Conservation (phyloP, 148 eudicot genomes). For the Dianthus caryophyllus region DNA sequence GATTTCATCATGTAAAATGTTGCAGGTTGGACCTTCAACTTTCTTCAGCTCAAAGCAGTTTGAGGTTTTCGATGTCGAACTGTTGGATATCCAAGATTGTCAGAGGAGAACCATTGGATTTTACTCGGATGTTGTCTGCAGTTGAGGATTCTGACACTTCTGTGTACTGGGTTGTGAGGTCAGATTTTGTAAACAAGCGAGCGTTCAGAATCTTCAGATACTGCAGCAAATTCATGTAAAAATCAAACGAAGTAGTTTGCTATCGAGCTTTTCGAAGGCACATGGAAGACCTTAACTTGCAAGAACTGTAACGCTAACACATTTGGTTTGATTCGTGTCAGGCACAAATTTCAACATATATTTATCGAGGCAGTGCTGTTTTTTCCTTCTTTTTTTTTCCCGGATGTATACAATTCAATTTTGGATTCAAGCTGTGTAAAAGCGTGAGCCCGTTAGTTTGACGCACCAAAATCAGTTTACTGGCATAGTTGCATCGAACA, state of each 20-base stretch:
- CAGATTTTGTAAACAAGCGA: neutral
- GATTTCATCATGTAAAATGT: neutral
- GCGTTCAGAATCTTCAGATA: neutral
- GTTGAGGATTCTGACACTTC: constrained; percentile 22
- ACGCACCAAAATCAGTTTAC: neutral
- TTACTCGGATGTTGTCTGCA: constrained; percentile 85
- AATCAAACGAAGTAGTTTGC: constrained; percentile 5
- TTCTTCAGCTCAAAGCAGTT: constrained; percentile 91
- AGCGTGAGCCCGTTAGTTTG: too few relatives aligned
- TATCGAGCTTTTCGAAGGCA: constrained; percentile 5
- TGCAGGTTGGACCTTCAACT: constrained; percentile 94
- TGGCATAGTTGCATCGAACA: neutral
- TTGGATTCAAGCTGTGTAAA: too few relatives aligned
- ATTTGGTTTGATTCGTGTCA: neutral
- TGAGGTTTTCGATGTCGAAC: constrained; percentile 87
- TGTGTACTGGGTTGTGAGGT: neutral
- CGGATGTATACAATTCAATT: too few relatives aligned
- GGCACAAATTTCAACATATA: neutral
- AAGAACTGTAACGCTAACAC: neutral
- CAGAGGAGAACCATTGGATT: constrained; percentile 84
- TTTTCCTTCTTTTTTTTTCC: neutral
- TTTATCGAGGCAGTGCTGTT: neutral
- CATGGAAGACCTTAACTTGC: constrained; percentile 4
- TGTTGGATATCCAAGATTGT: constrained; percentile 73
- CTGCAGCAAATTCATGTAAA: neutral